A percentile compares a stretch with the other conserved stretches of the same genome.
phyloP scores from a whole-genome alignment of 73 alveolate species.

The Halteria grandinella region DNA sequence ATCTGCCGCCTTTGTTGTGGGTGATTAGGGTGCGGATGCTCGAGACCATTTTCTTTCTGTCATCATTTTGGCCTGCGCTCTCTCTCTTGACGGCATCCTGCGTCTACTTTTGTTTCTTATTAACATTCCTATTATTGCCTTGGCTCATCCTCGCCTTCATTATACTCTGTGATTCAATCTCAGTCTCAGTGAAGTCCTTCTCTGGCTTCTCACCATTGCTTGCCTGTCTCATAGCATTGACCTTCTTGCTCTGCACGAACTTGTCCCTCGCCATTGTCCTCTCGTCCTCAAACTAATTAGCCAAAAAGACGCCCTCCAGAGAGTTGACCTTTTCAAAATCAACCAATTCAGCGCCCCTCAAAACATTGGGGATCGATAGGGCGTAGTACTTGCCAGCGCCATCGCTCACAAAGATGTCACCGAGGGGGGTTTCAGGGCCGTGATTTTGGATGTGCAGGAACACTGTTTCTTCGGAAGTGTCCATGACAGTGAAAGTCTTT shows the following conservation, averaged over 20 bases:
- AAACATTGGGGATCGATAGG: conserved; percentile 73
- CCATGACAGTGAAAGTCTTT: conserved; percentile 78
- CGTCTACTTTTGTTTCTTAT: conserved; percentile 28
- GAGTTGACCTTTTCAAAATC: conserved; percentile 87
- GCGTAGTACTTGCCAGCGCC: conserved; percentile 85
- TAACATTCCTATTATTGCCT: conserved; percentile 3
- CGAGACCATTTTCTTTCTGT: conserved; percentile 52
- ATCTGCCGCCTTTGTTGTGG: conserved; percentile 90
- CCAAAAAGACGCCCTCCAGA: conserved; percentile 85
- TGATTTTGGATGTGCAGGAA: conserved; percentile 81
- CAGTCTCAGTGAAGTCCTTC: no score
- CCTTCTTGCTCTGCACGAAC: no score
- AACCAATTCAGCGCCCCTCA: conserved; percentile 73
- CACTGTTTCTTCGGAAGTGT: conserved; percentile 86
- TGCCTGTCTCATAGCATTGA: no score
- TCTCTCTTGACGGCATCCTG: conserved; percentile 40
- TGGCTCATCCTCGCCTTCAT: conserved; percentile 21
- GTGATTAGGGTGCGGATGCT: conserved; percentile 84
- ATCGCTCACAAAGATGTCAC: conserved; percentile 84
- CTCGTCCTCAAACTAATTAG: conserved; percentile 63
- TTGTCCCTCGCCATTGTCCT: background rate
- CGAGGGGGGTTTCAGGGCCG: conserved; percentile 67
- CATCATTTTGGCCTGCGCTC: no score
- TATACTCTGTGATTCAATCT: conserved; percentile 20
- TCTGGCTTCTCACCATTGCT: no score